A percentile compares a stretch with the other conserved stretches of the same genome.
These are phyloP conservation scores for Cladosporium sp. DNA, from an alignment of 2,329 filamentous ascomycete species.

Conservation along the genomic window DNA sequence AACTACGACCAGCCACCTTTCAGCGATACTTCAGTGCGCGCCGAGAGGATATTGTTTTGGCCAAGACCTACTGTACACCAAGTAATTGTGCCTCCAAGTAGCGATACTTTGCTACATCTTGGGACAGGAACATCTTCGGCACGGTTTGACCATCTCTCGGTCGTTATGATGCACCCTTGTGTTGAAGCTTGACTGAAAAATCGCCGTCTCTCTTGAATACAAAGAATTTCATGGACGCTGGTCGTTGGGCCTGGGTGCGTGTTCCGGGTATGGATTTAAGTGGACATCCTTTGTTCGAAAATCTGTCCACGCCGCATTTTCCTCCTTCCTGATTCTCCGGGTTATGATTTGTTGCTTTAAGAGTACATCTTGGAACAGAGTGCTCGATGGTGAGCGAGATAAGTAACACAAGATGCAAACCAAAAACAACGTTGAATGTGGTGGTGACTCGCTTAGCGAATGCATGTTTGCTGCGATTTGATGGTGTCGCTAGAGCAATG, in stretches of 20 bases:
- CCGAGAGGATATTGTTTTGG: too few species aligned
- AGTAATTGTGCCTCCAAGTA: constrained; percentile 7
- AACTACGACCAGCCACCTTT: too few species aligned
- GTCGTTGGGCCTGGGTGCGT: background rate
- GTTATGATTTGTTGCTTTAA: background rate
- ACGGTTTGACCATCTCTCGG: too few species aligned
- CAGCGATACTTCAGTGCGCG: too few species aligned
- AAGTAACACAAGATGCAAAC: background rate
- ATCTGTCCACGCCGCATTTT: too few species aligned
- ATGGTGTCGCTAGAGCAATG: too few species aligned
- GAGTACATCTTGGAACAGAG: background rate
- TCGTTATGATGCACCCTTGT: background rate
- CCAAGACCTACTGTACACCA: background rate
- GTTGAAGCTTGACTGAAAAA: background rate
- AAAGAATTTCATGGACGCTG: background rate
- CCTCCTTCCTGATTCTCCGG: background rate
- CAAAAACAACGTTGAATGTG: background rate
- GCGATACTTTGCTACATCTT: background rate
- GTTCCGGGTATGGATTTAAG: background rate
- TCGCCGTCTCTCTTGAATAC: background rate
- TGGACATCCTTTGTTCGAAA: background rate
- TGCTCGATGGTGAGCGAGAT: background rate
- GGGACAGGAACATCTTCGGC: background rate
- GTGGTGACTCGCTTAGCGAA: background rate
- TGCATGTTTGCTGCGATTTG: background rate